Evolutionary conservation across 805 yeast species (phyloP).

Genomic region (Starmera pachycereana): DNA sequence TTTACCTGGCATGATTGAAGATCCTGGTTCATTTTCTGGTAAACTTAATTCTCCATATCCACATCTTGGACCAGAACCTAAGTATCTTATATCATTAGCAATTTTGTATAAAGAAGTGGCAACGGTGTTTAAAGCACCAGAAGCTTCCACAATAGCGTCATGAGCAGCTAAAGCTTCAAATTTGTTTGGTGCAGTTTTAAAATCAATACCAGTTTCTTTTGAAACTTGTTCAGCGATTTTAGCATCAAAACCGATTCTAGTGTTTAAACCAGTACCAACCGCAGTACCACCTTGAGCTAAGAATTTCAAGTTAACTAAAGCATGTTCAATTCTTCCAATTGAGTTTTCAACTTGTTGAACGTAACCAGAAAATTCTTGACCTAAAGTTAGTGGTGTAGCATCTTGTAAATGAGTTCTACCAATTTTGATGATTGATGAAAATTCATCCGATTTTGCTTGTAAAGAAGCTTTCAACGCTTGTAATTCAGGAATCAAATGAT

Average conservation of each 20-base stretch:
- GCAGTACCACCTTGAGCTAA: slow-evolving; percentile 99
- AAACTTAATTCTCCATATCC: slow-evolving; percentile 93
- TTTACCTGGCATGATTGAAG: slow-evolving; percentile 99
- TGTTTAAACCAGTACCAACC: slow-evolving; percentile 97
- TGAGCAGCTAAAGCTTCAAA: slow-evolving; percentile 99
- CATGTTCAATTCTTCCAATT: slow-evolving; percentile 70
- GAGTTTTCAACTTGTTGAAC: slow-evolving; percentile 90
- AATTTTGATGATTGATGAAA: slow-evolving; percentile 83
- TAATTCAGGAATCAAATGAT: slow-evolving; percentile 72
- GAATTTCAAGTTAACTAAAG: slow-evolving; percentile 64
- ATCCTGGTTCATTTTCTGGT: slow-evolving; percentile 99
- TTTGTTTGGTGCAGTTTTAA: slow-evolving; percentile 95
- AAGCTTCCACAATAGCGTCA: slow-evolving; percentile 95
- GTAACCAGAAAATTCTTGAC: slow-evolving; percentile 97
- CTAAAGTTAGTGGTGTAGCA: slow-evolving; percentile 95
- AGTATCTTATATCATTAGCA: slow-evolving; percentile 95
- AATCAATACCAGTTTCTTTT: slow-evolving; percentile 77
- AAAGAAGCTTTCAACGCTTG: slow-evolving; percentile 70
- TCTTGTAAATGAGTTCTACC: slow-evolving; percentile 99
- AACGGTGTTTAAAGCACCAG: slow-evolving; percentile 93
- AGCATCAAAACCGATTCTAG: slow-evolving; percentile 80
- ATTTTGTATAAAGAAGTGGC: slow-evolving; percentile 92
- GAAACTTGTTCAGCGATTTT: slow-evolving; percentile 82
- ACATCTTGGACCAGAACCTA: slow-evolving; percentile 99
- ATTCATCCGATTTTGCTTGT: slow-evolving; percentile 70